Evolutionary conservation across 805 yeast genomes (phyloP), one percentile per base, ranked within the genome.

Genomic region (Candida cerambycidarum): DNA sequence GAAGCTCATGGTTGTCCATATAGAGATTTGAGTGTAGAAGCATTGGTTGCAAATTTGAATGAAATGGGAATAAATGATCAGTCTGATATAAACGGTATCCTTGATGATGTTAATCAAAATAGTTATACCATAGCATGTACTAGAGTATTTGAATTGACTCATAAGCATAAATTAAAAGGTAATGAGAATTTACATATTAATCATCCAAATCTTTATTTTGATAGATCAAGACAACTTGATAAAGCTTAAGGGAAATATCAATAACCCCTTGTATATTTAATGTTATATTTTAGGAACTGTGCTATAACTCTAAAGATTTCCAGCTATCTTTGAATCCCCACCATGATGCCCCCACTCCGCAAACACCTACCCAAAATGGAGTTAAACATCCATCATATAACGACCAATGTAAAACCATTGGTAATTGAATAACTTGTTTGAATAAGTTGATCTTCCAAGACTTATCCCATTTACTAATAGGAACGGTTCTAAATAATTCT

Each of bases 1-100:
- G 96, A 90, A 52, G 76, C 68, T 45, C 97, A 92, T 58, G 99
- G 99, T 2, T 92, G 98, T 63, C 97, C 98, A 4, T 93, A 86
- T 63, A 71, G 95, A 42, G 92, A 85, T 54, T 68, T 85, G 55
- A 71, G 77, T 10, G 58, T 77, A n/a, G 95, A 87, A 34, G 74
- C 77, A 41, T 69, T 93, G 38, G 70, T 76, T 5, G 51, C 55
- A 3, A 78, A 79, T 46, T 69, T 93, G 50, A 64, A 68, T 31
- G 75, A 70, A 15, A 76, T 87, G 80, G 92, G 90, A 1, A 65
- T 88, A 38, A 69, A 61, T 8, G 87, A 85, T 45, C 75, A 75
- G 57, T 67, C 64, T 17, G 75, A 79, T 32, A 63, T 86, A 37
- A 71, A 75, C 34, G 78, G 78, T 30, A 78, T 93, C 10, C 51